A percentile compares a stretch with the other conserved stretches of the same genome.
Conservation (phyloP, 2,329 filamentous ascomycete species). For the Colletotrichum agaves region DNA sequence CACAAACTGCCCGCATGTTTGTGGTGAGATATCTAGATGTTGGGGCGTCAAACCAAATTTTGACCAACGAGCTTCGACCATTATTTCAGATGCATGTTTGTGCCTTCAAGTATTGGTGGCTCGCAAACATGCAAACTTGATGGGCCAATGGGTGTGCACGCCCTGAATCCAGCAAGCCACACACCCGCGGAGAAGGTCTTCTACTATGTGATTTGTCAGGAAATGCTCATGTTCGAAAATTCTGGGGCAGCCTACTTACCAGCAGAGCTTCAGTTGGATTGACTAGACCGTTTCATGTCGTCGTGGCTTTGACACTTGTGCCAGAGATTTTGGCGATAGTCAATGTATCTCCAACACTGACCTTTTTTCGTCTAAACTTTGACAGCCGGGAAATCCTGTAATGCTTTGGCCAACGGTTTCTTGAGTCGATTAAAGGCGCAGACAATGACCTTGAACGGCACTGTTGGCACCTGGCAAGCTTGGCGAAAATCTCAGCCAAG, state of each 20-base stretch:
- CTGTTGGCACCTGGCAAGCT: neutral
- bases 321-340: neutral
- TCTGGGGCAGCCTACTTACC: neutral
- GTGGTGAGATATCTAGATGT: conserved; percentile 8
- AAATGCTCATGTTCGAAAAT: neutral
- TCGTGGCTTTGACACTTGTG: conserved; percentile 7
- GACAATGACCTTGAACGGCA: neutral
- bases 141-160: neutral
- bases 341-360: neutral
- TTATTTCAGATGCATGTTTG: neutral
- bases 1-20: conserved; percentile 15
- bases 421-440: neutral
- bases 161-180: neutral
- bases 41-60: neutral
- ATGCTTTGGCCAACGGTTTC: conserved; percentile 8
- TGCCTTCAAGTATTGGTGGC: neutral
- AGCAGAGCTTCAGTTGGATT: conserved; percentile 12
- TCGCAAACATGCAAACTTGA: conserved; percentile 12
- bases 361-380: conserved; percentile 19
- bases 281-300: neutral
- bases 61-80: neutral
- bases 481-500: neutral
- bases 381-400: neutral
- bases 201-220: neutral
- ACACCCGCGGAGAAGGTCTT: neutral